Evolutionary conservation across 805 yeast species (phyloP).

Genomic region (Cephaloascus albidus): DNA sequence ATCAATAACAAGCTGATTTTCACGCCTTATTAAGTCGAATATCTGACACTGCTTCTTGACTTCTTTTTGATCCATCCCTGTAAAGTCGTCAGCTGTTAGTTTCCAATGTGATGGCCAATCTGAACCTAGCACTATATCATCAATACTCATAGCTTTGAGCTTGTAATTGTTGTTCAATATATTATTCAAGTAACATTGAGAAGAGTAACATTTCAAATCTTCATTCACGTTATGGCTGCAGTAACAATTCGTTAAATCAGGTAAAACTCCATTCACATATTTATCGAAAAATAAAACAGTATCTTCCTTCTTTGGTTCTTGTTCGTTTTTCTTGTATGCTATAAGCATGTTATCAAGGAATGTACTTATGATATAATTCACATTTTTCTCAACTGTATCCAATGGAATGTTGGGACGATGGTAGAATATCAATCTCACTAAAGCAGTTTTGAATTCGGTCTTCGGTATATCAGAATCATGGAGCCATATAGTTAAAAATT

Average conservation of each 20-base stretch:
- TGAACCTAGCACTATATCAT: not conserved
- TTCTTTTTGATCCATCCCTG: slow-evolving; percentile 38
- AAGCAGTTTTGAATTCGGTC: slow-evolving; percentile 43
- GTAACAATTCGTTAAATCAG: slow-evolving; percentile 26
- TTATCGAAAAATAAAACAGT: slow-evolving; percentile 28
- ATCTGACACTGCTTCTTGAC: slow-evolving; percentile 65
- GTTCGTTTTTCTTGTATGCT: slow-evolving; percentile 3
- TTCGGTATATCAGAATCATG: slow-evolving; percentile 39
- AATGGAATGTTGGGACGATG: slow-evolving; percentile 39
- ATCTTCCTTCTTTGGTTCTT: slow-evolving; percentile 18
- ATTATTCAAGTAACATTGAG: slow-evolving; percentile 23
- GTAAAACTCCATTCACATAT: slow-evolving; percentile 19
- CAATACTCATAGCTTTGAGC: not conserved
- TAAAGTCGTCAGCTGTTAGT: slow-evolving; percentile 42
- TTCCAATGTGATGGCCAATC: slow-evolving; percentile 68
- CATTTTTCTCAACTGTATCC: slow-evolving; percentile 40
- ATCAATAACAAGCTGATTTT: slow-evolving; percentile 59
- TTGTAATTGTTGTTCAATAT: slow-evolving; percentile 15
- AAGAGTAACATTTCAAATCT: slow-evolving; percentile 22
- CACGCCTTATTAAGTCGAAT: slow-evolving; percentile 66
- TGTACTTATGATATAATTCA: slow-evolving; percentile 35
- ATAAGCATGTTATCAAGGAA: slow-evolving; percentile 9
- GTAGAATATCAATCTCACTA: slow-evolving; percentile 40
- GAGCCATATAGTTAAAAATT: slow-evolving; percentile 41
- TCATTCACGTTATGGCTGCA: slow-evolving; percentile 10